Evolutionary conservation across 805 yeast genomes (phyloP), one percentile per base, ranked within the genome.

Genomic region (Ogataea minuta): DNA sequence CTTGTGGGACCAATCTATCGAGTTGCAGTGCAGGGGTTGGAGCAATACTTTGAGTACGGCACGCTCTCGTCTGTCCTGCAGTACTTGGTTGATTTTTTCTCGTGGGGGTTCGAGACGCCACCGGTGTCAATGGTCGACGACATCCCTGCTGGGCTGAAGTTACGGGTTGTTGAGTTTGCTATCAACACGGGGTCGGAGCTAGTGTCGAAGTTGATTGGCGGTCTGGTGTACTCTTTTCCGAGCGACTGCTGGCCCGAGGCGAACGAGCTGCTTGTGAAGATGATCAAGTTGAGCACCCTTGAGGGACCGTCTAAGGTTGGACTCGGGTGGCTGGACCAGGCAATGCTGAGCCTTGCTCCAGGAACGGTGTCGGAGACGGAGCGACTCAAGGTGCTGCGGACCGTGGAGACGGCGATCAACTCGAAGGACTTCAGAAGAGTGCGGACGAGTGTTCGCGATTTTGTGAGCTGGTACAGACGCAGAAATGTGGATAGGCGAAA

Each of bases 31-130:
- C 67, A 71, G 39, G 72, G 77, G 15, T 66, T 78, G 51, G 56
- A 58, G 11, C 63, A 59, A 16, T 67, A 82, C 29, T 81, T 79
- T 44, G 89, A 87, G 54, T 72, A 70, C 43, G 93, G 84, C 45
- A 82, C 95, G 4, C 67, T 88, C 42, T 67, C 74, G 28, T 70
- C 88, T 2, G 76, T 82, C 13, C 64, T 90, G 41, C 89, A 87
- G 54, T 88, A 77, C 59, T 62, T 90, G 50, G 81, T 86, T 48
- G 99, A 93, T 59, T 69, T 88, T 24, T 63, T 85, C 15, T 76
- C 89, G 6, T 90, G 95, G 91, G 96, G 95, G 1, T 77, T 82
- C 48, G 81, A 74, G 19, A 68, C 75, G 8, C 89, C 96, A 2
- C 96, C 96, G 4, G 72, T 85, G 13, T 82, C 95, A 6, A 72